phyloP scores from a whole-genome alignment of 2,329 filamentous ascomycete genomes.

The Penicillium sclerotiorum region DNA sequence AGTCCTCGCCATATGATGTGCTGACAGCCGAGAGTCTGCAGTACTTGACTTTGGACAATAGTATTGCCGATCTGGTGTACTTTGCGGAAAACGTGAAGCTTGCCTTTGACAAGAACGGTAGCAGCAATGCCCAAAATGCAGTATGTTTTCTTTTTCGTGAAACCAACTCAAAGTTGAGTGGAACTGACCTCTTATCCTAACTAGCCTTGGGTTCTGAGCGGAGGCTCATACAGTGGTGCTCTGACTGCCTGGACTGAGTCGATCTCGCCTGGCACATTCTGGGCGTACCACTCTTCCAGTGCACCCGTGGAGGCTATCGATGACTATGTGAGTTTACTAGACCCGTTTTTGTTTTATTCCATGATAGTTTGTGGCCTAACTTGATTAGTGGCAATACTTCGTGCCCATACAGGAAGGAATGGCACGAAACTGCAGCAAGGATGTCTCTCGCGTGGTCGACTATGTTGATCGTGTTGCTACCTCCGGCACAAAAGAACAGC shows the following conservation, averaged over 20 bases:
- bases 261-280: constrained; percentile 58
- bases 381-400: constrained; percentile 59
- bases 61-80: constrained; percentile 57
- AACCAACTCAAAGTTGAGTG: neutral
- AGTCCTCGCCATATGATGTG: constrained; percentile 55
- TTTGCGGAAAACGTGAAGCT: constrained; percentile 58
- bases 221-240: constrained; percentile 61
- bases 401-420: constrained; percentile 59
- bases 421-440: constrained; percentile 60
- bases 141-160: constrained; percentile 23
- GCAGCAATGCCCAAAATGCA: constrained; percentile 54
- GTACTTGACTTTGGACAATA: constrained; percentile 57
- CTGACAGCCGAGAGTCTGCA: constrained; percentile 58
- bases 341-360: neutral
- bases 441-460: constrained; percentile 55
- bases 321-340: constrained; percentile 46
- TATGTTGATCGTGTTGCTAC: constrained; percentile 56
- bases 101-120: constrained; percentile 54
- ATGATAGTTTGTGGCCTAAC: neutral
- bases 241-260: constrained; percentile 60
- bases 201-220: constrained; percentile 59
- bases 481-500: constrained; percentile 46
- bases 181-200: neutral
- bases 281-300: constrained; percentile 62
- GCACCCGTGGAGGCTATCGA: constrained; percentile 59